Evolutionary conservation across 805 yeast genomes (phyloP).

Genomic region (Candida ponderosae): DNA sequence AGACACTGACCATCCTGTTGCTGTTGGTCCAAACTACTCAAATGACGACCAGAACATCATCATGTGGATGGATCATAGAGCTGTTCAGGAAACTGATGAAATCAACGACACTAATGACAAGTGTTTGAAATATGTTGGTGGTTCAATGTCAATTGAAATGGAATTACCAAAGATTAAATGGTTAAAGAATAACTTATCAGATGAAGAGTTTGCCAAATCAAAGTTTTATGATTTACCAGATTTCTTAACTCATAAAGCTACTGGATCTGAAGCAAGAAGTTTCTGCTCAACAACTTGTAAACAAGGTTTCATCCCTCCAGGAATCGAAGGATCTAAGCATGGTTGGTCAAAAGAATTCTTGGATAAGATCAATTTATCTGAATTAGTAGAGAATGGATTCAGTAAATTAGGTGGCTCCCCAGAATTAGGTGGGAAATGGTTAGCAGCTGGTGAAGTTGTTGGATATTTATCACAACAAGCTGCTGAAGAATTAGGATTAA

Average conservation of each 20-base stretch:
- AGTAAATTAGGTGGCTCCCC: conserved; percentile 79
- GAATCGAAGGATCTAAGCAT: conserved; percentile 75
- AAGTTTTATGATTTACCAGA: conserved; percentile 93
- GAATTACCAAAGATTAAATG: conserved; percentile 96
- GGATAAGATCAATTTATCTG: conserved; percentile 59
- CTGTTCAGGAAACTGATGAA: conserved; percentile 67
- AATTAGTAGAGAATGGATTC: conserved; percentile 70
- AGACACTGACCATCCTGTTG: conserved; percentile 58
- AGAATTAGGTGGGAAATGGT: conserved; percentile 60
- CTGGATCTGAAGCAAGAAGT: conserved; percentile 80
- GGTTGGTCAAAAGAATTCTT: conserved; percentile 91
- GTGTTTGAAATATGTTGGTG: conserved; percentile 88
- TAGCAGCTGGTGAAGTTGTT: conserved; percentile 85
- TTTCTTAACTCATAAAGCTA: conserved; percentile 84
- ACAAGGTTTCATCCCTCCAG: conserved; percentile 89
- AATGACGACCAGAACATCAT: conserved; percentile 74
- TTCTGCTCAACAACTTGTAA: conserved; percentile 90
- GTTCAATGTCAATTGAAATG: conserved; percentile 97
- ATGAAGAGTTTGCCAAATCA: conserved; percentile 44
- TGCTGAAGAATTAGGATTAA: conserved; percentile 78
- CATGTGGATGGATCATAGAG: conserved; percentile 98
- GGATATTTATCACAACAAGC: conserved; percentile 61
- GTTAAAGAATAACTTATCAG: conserved; percentile 81
- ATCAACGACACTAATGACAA: conserved; percentile 78
- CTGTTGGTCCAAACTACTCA: conserved; percentile 86